Base-by-base conservation (phyloP, 192 early-diverging fungal genomes). In the Coemansia sp. region DNA sequence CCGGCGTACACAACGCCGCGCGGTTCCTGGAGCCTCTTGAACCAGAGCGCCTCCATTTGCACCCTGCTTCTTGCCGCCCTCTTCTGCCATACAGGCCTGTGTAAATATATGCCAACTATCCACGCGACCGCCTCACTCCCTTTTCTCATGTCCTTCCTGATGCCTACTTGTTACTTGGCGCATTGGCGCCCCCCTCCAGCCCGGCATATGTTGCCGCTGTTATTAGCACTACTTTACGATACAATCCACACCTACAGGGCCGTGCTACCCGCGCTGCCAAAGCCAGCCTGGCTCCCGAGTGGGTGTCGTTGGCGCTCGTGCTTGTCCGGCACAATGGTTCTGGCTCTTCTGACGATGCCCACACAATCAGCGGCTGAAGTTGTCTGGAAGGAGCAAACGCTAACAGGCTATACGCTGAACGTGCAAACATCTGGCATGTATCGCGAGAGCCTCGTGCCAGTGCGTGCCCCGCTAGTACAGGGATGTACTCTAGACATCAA, bases 371-470 rank as follows among this genome's bases (percentile, higher is more conserved):
- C 17, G 0, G 71, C 59, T 7, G 65, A 67, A 8, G 41, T 73
- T 31, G 19, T 46, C 24, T 67, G 64, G 64, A 37, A 43, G 27
- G 32, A 39, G 0, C 49, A 57, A 19, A 40, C n/a, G 15, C 46
- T 62, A 38, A 20, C 49, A 5, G 49, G 64, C 40, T 63, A 67
- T 29, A 38, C 49, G 8, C 47, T 65, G n/a, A 67, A 62, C 47
- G 51, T 60, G 2, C 19, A 49, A 12, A 36, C 14, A 3, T 14
- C 53, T 0, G 49, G 43, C 20, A 31, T 41, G 14, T 3, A 3
- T 10, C 24, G 31, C 64, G 43, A 53, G n/a, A 20, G 6, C 10
- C 59, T 66, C 46, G 35, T 38, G 15, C 64, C 65, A 12, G 60
- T 62, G 11, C 71, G 61, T 9, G 42, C 65, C 24, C 59, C 51